Base-by-base conservation (phyloP, 2,329 filamentous ascomycete genomes). In the Alternaria sp. region DNA sequence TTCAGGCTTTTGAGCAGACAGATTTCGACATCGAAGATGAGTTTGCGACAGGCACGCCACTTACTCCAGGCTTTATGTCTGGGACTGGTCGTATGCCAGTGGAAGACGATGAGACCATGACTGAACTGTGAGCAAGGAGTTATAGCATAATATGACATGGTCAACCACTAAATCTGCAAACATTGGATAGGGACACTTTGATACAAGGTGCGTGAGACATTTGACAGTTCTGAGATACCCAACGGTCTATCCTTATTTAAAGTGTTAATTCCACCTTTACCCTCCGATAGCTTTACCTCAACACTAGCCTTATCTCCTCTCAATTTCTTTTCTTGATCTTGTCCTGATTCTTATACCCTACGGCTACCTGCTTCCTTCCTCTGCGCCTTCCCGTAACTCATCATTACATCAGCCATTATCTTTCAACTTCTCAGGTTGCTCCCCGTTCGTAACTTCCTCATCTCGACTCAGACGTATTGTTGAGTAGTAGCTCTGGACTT, bases 11-110 rank as follows among this genome's bases (percentile, higher is more conserved):
- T 7, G 65, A 68, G n/a, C 66, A 70, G 36, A 51, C 57, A 5
- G 76, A 72, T n/a, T 80, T 81, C 52, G 78, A 77, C 38, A 78
- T 74, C 53, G 77, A 76, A 47, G 78, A 76, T 51, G 79, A 69
- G n/a, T 66, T 81, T n/a, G 70, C 80, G 34, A 69, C 74, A 8
- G 76, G 77, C 5, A 81, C 80, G 30, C 76, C 77, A 20, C 73
- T 76, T 28, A 76, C 72, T 7, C 73, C 72, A 3, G 71, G 64
- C n/a, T 70, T 73, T 22, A 46, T 56, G 18, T 52, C 62, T 16
- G 71, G 70, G 1, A 74, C 72, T 12, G 71, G 69, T 7, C 66
- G 63, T 18, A 47, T 64, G 1, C 66, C 61, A 2, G 64, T 67
- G 5, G 69, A 75, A 3, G 67, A 71, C 9, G 67, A 68, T 18